Conservation (phyloP, 352 stramenopile species). For the Pythium angustatum region DNA sequence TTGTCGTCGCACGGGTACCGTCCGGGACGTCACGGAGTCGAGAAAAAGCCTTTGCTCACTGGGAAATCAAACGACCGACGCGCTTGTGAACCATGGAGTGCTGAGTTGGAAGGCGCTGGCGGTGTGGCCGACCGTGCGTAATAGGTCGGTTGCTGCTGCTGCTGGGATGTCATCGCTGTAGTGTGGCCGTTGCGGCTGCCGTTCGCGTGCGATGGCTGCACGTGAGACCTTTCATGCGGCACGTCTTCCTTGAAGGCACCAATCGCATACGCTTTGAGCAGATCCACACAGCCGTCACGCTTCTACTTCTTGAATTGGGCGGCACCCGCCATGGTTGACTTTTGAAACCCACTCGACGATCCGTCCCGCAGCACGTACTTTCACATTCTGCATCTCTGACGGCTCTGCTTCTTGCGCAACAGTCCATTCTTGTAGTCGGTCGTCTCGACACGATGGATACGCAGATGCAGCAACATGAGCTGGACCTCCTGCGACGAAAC, state of each 20-base stretch:
- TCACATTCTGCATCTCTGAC: no score
- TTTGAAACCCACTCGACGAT: no score
- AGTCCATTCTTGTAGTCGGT: no score
- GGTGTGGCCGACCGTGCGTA: slow-evolving; percentile 19
- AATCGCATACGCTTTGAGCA: slow-evolving; percentile 68
- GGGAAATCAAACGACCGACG: slow-evolving; percentile 18
- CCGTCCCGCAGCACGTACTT: no score
- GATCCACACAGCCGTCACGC: slow-evolving; percentile 56
- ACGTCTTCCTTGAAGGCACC: slow-evolving; percentile 55
- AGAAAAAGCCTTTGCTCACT: slow-evolving; percentile 27
- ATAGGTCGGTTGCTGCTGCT: slow-evolving; percentile 21
- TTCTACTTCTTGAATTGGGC: slow-evolving; percentile 61
- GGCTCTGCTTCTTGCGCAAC: no score
- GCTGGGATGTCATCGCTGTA: neutral
- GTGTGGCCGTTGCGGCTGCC: slow-evolving; percentile 13
- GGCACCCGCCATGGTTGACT: no score
- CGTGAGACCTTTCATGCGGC: slow-evolving; percentile 13
- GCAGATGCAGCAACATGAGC: no score
- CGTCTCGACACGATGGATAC: no score
- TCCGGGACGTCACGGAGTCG: neutral
- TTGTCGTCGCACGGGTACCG: slow-evolving; percentile 12
- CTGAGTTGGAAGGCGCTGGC: slow-evolving; percentile 9
- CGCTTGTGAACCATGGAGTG: slow-evolving; percentile 11
- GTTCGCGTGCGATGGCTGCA: neutral
- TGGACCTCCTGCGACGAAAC: no score